Percentiles rank a stretch among this genome's conserved stretches.
Conservation (phyloP, 1,284 basidiomycete species). For the Ceratobasidium sp. region DNA sequence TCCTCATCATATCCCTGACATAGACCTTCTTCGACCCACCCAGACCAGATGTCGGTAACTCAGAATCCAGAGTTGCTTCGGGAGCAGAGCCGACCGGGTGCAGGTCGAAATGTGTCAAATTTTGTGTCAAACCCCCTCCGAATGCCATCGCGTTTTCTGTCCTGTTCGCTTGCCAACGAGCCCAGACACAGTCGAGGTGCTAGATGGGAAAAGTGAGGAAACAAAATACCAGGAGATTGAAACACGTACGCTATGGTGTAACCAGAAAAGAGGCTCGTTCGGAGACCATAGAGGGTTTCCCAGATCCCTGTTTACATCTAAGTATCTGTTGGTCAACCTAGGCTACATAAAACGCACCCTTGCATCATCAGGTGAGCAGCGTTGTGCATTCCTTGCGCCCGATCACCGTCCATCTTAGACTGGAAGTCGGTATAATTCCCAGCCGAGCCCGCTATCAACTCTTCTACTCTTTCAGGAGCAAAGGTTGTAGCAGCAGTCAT, state of each 20-base stretch:
- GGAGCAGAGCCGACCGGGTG: conserved; percentile 35
- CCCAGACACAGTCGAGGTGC: conserved; percentile 40
- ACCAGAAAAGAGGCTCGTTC: conserved; percentile 35
- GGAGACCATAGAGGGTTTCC: conserved; percentile 30
- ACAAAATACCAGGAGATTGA: neutral
- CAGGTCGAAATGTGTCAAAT: conserved; percentile 23
- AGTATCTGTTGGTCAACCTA: neutral
- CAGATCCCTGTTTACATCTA: conserved; percentile 22
- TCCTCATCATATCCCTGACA: conserved; percentile 25
- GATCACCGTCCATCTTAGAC: conserved; percentile 36
- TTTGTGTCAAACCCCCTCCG: conserved; percentile 35
- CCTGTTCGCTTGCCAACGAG: conserved; percentile 32
- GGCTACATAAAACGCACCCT: conserved; percentile 8
- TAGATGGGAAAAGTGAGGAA: neutral
- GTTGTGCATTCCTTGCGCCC: conserved; percentile 39
- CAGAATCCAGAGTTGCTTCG: neutral
- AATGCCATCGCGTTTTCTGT: conserved; percentile 27
- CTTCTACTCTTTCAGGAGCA: conserved; percentile 5
- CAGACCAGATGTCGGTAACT: conserved; percentile 20
- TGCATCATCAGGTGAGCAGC: conserved; percentile 38
- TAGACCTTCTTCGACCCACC: neutral
- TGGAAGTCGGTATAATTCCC: conserved; percentile 40
- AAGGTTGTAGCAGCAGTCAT: conserved; percentile 12
- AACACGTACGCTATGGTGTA: conserved; percentile 32
- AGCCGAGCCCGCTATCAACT: conserved; percentile 8